A percentile compares a stretch with the other conserved stretches of the same genome.
Conservation (phyloP, 202 grass and related monocot species). For the Schoenoplectus tabernaemontani region DNA sequence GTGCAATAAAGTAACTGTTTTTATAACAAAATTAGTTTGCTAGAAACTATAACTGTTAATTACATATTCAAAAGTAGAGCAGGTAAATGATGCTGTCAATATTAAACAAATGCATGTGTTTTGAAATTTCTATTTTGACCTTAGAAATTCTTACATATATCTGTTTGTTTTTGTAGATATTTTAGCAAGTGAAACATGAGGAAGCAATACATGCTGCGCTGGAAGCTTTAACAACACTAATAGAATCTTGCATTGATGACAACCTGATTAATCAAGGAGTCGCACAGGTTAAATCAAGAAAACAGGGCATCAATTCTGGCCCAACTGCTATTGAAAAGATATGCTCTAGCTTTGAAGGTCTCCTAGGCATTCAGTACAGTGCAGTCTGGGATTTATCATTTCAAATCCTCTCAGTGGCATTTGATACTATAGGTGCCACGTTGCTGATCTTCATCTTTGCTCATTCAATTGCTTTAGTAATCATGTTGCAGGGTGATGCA, state of each 20-base stretch:
- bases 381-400: conserved; percentile 90
- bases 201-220: conserved; percentile 73
- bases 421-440: conserved; percentile 63
- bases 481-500: conserved; percentile 1
- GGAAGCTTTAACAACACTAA: conserved; percentile 64
- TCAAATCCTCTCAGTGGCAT: conserved; percentile 52
- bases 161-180: conserved; percentile 50
- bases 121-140: not conserved
- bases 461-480: conserved; percentile 3
- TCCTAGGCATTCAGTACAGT: conserved; percentile 59
- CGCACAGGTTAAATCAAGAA: conserved; percentile 60
- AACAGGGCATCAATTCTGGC: conserved; percentile 38
- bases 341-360: conserved; percentile 63
- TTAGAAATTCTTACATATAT: conserved; percentile 9
- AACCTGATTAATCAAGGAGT: conserved; percentile 58
- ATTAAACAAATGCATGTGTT: not conserved
- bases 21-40: not conserved
- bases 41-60: not conserved
- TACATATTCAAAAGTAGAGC: not conserved
- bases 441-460: not conserved
- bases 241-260: conserved; percentile 60
- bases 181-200: conserved; percentile 80
- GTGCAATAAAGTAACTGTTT: not conserved
- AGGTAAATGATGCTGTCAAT: not conserved
- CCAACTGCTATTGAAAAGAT: conserved; percentile 85